Evolutionary conservation across 2,329 filamentous ascomycete species (phyloP).

Genomic region (Acarospora socialis): DNA sequence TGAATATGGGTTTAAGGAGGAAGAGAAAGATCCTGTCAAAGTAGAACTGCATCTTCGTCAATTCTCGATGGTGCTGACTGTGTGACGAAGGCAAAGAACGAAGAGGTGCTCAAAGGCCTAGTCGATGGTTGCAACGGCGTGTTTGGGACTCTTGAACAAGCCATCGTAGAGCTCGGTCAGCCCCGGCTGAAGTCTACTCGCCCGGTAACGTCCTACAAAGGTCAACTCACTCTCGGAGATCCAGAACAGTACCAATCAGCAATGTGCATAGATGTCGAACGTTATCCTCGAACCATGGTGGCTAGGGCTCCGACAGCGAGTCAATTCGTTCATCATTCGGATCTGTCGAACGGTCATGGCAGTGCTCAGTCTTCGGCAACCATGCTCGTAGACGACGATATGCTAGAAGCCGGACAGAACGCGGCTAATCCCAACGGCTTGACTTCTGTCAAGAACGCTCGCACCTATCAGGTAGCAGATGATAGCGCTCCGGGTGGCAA

Average conservation of each 20-base stretch:
- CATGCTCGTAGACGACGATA: slow-evolving; percentile 24
- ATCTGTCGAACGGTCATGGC: slow-evolving; percentile 32
- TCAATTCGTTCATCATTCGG: slow-evolving; percentile 49
- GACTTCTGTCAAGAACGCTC: slow-evolving; percentile 58
- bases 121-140: slow-evolving; percentile 54
- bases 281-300: slow-evolving; percentile 75
- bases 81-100: slow-evolving; percentile 48
- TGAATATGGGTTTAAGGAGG: slow-evolving; percentile 84
- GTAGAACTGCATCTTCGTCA: slow-evolving; percentile 19
- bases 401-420: slow-evolving; percentile 19
- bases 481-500: slow-evolving; percentile 62
- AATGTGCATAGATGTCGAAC: slow-evolving; percentile 71
- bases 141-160: slow-evolving; percentile 76
- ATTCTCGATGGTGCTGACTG: not conserved
- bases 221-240: slow-evolving; percentile 66
- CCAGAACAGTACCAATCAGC: slow-evolving; percentile 57
- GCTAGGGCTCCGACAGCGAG: slow-evolving; percentile 63
- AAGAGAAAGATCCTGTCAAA: slow-evolving; percentile 63
- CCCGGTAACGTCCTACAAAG: slow-evolving; percentile 67
- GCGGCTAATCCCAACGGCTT: slow-evolving; percentile 34
- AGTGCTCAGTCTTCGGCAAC: slow-evolving; percentile 41
- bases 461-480: slow-evolving; percentile 70
- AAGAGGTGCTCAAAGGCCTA: slow-evolving; percentile 50
- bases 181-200: slow-evolving; percentile 64
- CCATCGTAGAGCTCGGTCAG: slow-evolving; percentile 62